These are phyloP conservation scores for Solanum aculeatissimum DNA, from an alignment of 305 asterid species.

Conservation along the genomic window DNA sequence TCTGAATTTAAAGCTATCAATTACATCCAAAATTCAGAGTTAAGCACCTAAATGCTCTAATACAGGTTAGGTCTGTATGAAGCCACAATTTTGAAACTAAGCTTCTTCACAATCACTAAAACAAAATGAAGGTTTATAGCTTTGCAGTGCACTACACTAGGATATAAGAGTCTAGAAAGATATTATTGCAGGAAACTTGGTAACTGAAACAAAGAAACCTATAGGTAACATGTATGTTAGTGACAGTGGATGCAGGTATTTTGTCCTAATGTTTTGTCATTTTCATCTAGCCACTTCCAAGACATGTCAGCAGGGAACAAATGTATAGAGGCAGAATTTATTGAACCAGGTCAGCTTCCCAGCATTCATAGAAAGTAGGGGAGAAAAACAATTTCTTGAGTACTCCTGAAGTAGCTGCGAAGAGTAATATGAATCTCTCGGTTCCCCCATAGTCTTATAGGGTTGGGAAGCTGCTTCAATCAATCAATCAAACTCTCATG, in stretches of 20 bases:
- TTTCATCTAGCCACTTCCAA: background rate
- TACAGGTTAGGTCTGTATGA: background rate
- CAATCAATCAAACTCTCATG: background rate
- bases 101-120: background rate
- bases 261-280: background rate
- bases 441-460: background rate
- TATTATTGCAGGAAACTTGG: background rate
- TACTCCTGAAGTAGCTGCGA: background rate
- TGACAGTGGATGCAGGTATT: background rate
- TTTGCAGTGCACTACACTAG: background rate
- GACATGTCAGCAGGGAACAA: background rate
- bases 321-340: background rate
- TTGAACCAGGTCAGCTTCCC: background rate
- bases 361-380: background rate
- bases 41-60: background rate
- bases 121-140: background rate
- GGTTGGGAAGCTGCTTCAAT: background rate
- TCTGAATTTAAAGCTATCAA: background rate
- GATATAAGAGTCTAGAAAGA: background rate
- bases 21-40: background rate
- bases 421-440: background rate
- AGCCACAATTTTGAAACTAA: background rate
- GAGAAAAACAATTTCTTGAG: background rate
- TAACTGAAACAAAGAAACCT: background rate
- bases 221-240: background rate